phyloP scores from a whole-genome alignment of 106 monocot genomes.

The Acorus gramineus region DNA sequence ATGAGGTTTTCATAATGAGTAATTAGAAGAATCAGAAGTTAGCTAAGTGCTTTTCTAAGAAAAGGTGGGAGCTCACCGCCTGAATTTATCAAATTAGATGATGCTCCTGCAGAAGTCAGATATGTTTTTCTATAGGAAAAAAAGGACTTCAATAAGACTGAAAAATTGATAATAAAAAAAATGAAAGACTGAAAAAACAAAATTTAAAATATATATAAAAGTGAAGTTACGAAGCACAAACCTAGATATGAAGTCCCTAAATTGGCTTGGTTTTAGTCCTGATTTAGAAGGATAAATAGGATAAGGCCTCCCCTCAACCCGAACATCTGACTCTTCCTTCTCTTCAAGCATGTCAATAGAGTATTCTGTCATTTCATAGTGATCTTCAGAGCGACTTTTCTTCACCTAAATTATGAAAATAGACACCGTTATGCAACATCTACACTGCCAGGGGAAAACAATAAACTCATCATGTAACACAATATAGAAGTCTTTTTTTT shows the following conservation, averaged over 20 bases:
- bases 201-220: no score
- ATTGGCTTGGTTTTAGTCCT: constrained; percentile 50
- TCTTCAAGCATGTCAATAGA: constrained; percentile 59
- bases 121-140: no score
- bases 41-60: no score
- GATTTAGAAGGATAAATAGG: constrained; percentile 89
- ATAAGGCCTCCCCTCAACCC: constrained; percentile 55
- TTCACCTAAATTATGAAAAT: constrained; percentile 42
- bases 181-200: no score
- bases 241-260: constrained; percentile 70
- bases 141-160: background rate
- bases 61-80: no score
- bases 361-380: constrained; percentile 84
- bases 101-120: no score
- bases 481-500: no score
- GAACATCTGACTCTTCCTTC: constrained; percentile 31
- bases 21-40: no score
- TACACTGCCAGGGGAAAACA: no score
- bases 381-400: constrained; percentile 42
- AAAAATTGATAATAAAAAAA: background rate
- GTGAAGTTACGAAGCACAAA: constrained; percentile 9
- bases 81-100: no score
- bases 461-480: no score
- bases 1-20: no score
- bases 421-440: background rate